Evolutionary conservation across 2,329 filamentous ascomycete species (phyloP), one percentile per base, ranked within the genome.

Genomic region (Talaromyces atroroseus): DNA sequence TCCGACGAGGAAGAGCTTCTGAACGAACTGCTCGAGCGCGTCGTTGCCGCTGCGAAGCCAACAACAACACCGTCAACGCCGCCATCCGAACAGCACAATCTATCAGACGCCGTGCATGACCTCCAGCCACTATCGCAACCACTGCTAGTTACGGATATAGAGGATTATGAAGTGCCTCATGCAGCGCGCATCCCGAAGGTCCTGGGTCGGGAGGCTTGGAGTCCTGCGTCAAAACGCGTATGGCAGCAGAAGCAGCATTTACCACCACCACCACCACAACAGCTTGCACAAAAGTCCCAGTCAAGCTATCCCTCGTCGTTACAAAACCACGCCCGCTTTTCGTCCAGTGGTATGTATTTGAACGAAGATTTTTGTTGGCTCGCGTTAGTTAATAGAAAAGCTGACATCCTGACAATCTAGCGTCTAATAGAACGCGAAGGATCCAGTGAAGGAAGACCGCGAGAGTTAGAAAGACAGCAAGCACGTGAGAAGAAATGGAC

Each of bases 351-450:
- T 71, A 68, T 61, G 65, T 49, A 18, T 32, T n/a, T n/a, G n/a
- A n/a, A n/a, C n/a, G n/a, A n/a, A n/a, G n/a, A n/a, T 12, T 16
- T 20, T 5, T 18, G 16, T 44, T 42, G 38, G 18, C 7, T 36
- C 14, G 24, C 32, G 36, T 36, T 47, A 45, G 18, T 34, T 58
- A 40, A 21, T 51, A 59, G 61, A 66, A 63, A 59, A 60, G 77
- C 83, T 88, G 80, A 89, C 82, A 82, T 49, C 24, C 59, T 66
- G 78, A 85, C 78, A 58, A 8, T 62, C 57, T 59, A 88, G 85
- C 79, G 76, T 70, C 71, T 84, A 89, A 86, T 72, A 81, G 73
- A 84, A 76, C 65, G 75, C 69, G 62, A 68, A 11, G 59, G 62
- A 62, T 74, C 71, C 21, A 67, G 61, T 8, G 71, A 74, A 62